Conservation (phyloP, 2,329 filamentous ascomycete species). For the Phialophora verrucosa region DNA sequence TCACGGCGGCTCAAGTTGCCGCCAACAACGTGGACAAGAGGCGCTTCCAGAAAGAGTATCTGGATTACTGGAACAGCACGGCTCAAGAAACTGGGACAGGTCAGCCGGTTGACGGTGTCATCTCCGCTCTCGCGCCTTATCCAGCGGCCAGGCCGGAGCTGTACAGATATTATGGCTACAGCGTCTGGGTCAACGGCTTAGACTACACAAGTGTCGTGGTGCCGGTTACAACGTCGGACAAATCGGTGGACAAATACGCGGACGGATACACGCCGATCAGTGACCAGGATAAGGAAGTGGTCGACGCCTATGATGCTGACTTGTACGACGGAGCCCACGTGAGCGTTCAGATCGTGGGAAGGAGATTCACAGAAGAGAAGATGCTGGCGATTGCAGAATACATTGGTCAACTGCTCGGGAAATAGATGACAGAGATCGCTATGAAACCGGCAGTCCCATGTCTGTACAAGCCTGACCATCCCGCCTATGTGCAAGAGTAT, state of each 20-base stretch:
- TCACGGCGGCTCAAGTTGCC: constrained; percentile 52
- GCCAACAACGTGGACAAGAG: constrained; percentile 60
- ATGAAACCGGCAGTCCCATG: background rate
- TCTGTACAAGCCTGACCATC: background rate
- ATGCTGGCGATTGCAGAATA: constrained; percentile 54
- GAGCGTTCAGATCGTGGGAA: constrained; percentile 55
- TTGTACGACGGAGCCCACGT: constrained; percentile 57
- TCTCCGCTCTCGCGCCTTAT: constrained; percentile 51
- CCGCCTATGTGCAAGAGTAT: background rate
- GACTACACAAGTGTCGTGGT: constrained; percentile 53
- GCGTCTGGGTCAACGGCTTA: constrained; percentile 47
- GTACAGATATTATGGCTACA: constrained; percentile 50
- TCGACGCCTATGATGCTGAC: constrained; percentile 57
- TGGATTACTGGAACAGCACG: constrained; percentile 69
- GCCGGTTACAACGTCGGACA: constrained; percentile 53
- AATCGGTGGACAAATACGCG: constrained; percentile 47
- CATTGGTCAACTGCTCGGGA: constrained; percentile 40
- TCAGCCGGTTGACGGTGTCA: constrained; percentile 59
- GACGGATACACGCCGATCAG: constrained; percentile 49
- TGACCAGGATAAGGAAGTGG: constrained; percentile 52
- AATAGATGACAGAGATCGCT: constrained; percentile 19
- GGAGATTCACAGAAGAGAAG: constrained; percentile 60
- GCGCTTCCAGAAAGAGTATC: constrained; percentile 62
- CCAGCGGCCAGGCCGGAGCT: constrained; percentile 49
- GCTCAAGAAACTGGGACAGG: constrained; percentile 56